These are phyloP conservation scores for Trifolium repens DNA, from an alignment of 306 rosid genomes.

Conservation along the genomic window DNA sequence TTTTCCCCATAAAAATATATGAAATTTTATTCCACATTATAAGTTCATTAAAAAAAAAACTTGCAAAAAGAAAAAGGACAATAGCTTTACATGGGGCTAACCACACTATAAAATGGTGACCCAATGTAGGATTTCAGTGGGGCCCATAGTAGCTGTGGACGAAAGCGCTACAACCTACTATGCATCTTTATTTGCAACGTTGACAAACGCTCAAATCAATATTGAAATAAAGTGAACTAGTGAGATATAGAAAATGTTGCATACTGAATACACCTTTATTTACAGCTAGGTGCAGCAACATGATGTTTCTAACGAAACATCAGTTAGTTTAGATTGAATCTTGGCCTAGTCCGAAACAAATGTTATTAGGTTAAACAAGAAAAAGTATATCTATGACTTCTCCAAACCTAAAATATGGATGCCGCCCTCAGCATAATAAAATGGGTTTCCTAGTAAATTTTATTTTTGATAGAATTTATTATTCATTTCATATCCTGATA, in stretches of 20 bases:
- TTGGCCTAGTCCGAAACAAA: neutral
- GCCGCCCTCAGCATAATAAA: slow-evolving; percentile 42
- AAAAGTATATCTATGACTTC: neutral
- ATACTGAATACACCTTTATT: too few relatives aligned
- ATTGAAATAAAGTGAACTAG: neutral
- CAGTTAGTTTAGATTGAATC: neutral
- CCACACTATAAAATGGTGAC: neutral
- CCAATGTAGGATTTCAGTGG: neutral
- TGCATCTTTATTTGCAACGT: neutral
- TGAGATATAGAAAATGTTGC: neutral
- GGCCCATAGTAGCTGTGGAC: neutral
- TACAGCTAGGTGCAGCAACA: too few relatives aligned
- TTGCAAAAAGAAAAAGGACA: neutral
- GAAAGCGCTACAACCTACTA: neutral
- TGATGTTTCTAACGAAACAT: too few relatives aligned
- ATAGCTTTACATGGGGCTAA: neutral
- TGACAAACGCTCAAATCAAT: neutral
- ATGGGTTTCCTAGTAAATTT: neutral
- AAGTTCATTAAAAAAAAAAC: neutral
- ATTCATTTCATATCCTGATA: slow-evolving; percentile 20
- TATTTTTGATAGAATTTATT: neutral
- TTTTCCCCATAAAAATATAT: too few relatives aligned
- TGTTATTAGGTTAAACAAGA: neutral
- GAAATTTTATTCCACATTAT: too few relatives aligned
- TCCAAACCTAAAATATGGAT: neutral